Percentiles rank a stretch among this genome's conserved stretches.
Conservation (phyloP, 352 stramenopile species). For the Pythium oligandrum region DNA sequence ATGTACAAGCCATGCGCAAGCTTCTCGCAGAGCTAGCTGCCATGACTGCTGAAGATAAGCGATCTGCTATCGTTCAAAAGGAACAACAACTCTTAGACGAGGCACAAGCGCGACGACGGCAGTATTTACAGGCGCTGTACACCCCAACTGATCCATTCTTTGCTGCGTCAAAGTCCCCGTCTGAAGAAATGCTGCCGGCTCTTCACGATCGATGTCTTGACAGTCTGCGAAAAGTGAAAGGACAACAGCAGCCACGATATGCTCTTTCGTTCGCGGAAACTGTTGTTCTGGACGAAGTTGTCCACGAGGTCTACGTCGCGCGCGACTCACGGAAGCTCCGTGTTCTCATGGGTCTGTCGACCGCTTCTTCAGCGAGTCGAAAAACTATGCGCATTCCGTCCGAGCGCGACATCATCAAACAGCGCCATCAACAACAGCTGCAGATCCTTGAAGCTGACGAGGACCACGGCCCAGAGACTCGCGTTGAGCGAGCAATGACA, state of each 20-base stretch:
- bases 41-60: constrained; percentile 49
- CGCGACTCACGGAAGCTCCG: constrained; percentile 22
- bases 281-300: constrained; percentile 15
- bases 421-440: constrained; percentile 12
- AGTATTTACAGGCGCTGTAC: constrained; percentile 49
- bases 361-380: constrained; percentile 10
- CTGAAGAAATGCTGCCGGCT: constrained; percentile 44
- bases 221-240: neutral
- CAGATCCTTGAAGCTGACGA: neutral
- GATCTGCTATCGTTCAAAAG: constrained; percentile 24
- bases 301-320: constrained; percentile 17
- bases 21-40: constrained; percentile 36
- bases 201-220: constrained; percentile 31
- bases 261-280: constrained; percentile 13
- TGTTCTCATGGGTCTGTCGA: constrained; percentile 16
- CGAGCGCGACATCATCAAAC: constrained; percentile 20
- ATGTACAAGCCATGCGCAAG: constrained; percentile 23
- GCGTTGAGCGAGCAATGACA: too few species aligned
- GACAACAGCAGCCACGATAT: constrained; percentile 2
- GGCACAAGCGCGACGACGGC: constrained; percentile 18
- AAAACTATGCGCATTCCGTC: constrained; percentile 16
- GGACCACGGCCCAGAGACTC: too few species aligned
- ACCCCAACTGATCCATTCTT: constrained; percentile 56
- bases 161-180: constrained; percentile 24
- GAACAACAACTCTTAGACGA: constrained; percentile 25